Base-by-base conservation (phyloP, 805 yeast species). In the Yamadazyma akitaensis region DNA sequence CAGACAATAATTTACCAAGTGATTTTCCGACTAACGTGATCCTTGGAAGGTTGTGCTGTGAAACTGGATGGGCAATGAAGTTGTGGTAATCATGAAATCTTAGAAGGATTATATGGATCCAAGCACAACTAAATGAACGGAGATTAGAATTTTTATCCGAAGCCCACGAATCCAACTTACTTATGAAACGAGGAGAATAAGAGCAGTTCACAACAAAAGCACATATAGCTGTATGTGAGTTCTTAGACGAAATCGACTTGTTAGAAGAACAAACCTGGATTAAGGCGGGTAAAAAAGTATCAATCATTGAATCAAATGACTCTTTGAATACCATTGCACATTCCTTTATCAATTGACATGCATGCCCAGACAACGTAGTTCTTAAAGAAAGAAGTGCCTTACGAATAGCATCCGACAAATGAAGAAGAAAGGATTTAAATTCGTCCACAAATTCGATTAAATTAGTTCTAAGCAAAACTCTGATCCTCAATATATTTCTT, bases 331-430 rank as follows among this genome's bases (percentile, higher is more conserved):
- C 49, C 9, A 77, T 65, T 2, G 76, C 76, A 34, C 80, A 55
- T 51, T 91, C 98, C 58, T 86, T 88, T 10, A 88, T 71, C 17
- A 90, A 62, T 47, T 84, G 88, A 58, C 95, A 86, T 0, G 90
- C 88, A 57, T 86, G 79, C 2, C 80, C 68, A 0, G 91, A 81
- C 17, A 94, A 70, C 0, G 97, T 86, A 0, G 99, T 94, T 58
- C 99, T 73, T 47, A 94, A 69, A 0, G 98, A 90, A 7, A 73
- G 56, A 0, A 82, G 73, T 0, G 88, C 80, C 54, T 87, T 88
- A 43, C 75, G 65, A 2, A 91, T 75, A 10, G 85, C 82, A 14
- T 82, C 90, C 3, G 66, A 46, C 1, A 59, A 18, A 4, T 61
- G 67, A 19, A 52, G 56, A 10, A 72, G 38, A 37, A 59, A 52